phyloP scores from a whole-genome alignment of 1,284 basidiomycete genomes.

The Ustilago curta region DNA sequence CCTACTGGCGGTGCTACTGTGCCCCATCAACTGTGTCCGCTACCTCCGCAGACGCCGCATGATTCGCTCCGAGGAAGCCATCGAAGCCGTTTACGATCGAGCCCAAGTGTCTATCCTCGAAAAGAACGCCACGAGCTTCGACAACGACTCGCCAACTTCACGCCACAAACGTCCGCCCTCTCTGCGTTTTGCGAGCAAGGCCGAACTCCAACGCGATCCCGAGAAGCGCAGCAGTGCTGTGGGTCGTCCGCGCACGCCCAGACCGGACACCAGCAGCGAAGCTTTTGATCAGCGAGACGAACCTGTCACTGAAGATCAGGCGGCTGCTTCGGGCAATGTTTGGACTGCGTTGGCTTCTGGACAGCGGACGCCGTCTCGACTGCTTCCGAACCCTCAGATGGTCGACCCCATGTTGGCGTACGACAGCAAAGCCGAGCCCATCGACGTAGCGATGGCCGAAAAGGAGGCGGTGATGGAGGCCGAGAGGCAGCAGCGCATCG shows the following conservation, averaged over 20 bases:
- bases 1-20: slow-evolving; percentile 26
- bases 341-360: slow-evolving; percentile 30
- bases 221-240: slow-evolving; percentile 17
- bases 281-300: slow-evolving; percentile 22
- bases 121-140: slow-evolving; percentile 9
- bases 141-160: background rate
- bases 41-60: slow-evolving; percentile 20
- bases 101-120: slow-evolving; percentile 39
- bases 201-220: slow-evolving; percentile 8
- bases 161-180: slow-evolving; percentile 11
- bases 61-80: slow-evolving; percentile 18
- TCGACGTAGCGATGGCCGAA: slow-evolving; percentile 38
- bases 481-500: slow-evolving; percentile 38
- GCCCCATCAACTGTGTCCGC: slow-evolving; percentile 38
- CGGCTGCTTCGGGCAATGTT: slow-evolving; percentile 21
- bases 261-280: slow-evolving; percentile 7
- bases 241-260: slow-evolving; percentile 30
- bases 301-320: slow-evolving; percentile 57
- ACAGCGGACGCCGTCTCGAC: slow-evolving; percentile 27
- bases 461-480: slow-evolving; percentile 46
- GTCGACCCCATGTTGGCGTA: slow-evolving; percentile 57
- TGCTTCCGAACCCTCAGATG: slow-evolving; percentile 59
- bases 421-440: slow-evolving; percentile 37
- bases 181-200: slow-evolving; percentile 25
- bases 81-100: slow-evolving; percentile 30